Conservation (phyloP, 2,329 filamentous ascomycete genomes). For the Cryphonectria radicalis region DNA sequence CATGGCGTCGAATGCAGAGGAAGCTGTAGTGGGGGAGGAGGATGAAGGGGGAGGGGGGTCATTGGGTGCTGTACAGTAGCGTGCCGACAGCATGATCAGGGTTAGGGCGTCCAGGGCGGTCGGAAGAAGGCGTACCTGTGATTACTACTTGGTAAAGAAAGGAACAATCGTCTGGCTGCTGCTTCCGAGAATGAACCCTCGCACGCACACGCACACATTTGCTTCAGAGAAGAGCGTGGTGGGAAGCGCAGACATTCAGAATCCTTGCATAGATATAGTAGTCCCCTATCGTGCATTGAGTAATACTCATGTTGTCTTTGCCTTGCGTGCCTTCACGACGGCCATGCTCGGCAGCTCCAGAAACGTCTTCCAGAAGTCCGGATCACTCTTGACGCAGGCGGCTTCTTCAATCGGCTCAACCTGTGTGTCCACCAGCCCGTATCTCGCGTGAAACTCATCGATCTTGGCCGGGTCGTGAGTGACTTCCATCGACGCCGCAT, state of each 20-base stretch:
- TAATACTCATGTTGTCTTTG: neutral
- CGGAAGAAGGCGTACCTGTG: neutral
- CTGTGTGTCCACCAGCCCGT: slow-evolving; percentile 23
- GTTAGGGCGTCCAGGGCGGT: neutral
- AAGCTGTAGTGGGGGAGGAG: neutral
- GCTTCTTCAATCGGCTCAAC: slow-evolving; percentile 14
- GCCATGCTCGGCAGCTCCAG: slow-evolving; percentile 22
- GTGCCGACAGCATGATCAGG: neutral
- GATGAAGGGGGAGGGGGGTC: no score
- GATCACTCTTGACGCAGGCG: slow-evolving; percentile 14
- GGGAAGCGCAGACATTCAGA: neutral
- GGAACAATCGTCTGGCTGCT: neutral
- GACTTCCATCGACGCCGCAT: slow-evolving; percentile 25
- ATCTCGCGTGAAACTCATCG: slow-evolving; percentile 16
- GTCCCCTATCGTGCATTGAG: neutral
- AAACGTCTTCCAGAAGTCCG: slow-evolving; percentile 22
- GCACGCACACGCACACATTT: neutral
- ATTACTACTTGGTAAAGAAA: neutral
- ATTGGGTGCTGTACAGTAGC: neutral
- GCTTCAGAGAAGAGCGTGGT: neutral
- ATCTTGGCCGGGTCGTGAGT: slow-evolving; percentile 24
- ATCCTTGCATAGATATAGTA: neutral
- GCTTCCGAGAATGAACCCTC: neutral
- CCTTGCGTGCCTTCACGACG: slow-evolving; percentile 22
- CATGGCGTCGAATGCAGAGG: neutral